A percentile compares a stretch with the other conserved stretches of the same genome.
Evolutionary conservation across 23 red algal species (phyloP).

Genomic region (Gracilaria vermiculophylla): DNA sequence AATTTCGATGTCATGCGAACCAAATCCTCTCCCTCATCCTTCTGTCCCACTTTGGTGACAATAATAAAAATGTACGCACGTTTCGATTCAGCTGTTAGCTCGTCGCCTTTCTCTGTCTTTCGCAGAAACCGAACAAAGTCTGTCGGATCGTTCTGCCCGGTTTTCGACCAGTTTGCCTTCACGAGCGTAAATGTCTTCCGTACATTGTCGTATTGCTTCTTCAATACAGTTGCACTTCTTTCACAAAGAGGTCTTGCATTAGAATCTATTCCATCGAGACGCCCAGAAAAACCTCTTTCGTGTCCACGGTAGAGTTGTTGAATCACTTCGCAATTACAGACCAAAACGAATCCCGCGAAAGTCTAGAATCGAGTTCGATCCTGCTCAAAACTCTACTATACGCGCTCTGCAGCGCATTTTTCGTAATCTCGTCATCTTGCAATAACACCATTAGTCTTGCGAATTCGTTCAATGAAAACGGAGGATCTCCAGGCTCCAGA

Average conservation of each 20-base stretch:
- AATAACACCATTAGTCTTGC: background rate
- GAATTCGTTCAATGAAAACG: background rate
- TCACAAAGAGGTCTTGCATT: background rate
- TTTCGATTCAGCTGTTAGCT: background rate
- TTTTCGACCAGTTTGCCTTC: background rate
- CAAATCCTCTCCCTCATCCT: background rate
- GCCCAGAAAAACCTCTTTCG: background rate
- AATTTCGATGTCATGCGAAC: background rate
- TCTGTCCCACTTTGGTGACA: background rate
- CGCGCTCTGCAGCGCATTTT: background rate
- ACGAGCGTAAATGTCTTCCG: background rate
- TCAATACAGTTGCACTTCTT: background rate
- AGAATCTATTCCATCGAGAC: background rate
- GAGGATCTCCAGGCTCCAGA: no score
- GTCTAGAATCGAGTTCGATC: background rate
- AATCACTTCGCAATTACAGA: background rate
- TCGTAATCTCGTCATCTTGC: background rate
- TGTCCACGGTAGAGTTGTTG: background rate
- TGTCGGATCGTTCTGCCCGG: slow-evolving; percentile 20
- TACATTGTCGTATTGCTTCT: background rate
- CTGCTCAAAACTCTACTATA: background rate
- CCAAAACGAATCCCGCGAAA: background rate
- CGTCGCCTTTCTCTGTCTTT: no score
- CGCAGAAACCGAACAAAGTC: no score
- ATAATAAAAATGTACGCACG: background rate